Conservation (phyloP, 192 early-diverging fungal species). For the Coemansia erecta region DNA sequence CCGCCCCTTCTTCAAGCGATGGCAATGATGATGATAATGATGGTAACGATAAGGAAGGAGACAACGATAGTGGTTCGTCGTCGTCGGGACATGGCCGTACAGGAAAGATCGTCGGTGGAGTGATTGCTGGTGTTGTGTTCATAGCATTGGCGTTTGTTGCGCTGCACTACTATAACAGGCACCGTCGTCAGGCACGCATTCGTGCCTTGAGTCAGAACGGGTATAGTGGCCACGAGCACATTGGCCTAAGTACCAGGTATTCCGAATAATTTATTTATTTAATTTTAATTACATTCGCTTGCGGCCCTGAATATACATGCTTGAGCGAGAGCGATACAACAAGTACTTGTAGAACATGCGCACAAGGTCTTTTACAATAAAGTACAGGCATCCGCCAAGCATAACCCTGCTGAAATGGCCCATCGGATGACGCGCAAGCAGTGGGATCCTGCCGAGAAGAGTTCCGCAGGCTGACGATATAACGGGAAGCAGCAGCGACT, state of each 20-base stretch:
- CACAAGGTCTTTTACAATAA: conserved; percentile 61
- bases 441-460: conserved; percentile 51
- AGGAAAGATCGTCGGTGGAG: conserved; percentile 45
- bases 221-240: conserved; percentile 30
- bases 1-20: not conserved
- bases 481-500: conserved; percentile 64
- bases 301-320: conserved; percentile 42
- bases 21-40: conserved; percentile 9
- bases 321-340: conserved; percentile 45
- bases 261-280: not conserved
- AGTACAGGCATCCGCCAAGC: conserved; percentile 58
- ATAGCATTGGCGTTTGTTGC: conserved; percentile 31
- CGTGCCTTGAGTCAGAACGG: conserved; percentile 25
- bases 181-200: conserved; percentile 28
- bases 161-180: conserved; percentile 43
- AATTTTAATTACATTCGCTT: conserved; percentile 20
- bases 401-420: conserved; percentile 56
- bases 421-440: conserved; percentile 45
- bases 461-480: conserved; percentile 64
- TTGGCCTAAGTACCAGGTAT: conserved; percentile 17
- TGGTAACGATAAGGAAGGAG: not conserved
- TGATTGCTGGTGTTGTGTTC: conserved; percentile 24
- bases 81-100: conserved; percentile 15
- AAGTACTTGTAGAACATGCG: conserved; percentile 59
- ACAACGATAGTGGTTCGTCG: not conserved